Evolutionary conservation across 2,329 filamentous ascomycete species (phyloP).

Genomic region (Dothideomycetes sp.): DNA sequence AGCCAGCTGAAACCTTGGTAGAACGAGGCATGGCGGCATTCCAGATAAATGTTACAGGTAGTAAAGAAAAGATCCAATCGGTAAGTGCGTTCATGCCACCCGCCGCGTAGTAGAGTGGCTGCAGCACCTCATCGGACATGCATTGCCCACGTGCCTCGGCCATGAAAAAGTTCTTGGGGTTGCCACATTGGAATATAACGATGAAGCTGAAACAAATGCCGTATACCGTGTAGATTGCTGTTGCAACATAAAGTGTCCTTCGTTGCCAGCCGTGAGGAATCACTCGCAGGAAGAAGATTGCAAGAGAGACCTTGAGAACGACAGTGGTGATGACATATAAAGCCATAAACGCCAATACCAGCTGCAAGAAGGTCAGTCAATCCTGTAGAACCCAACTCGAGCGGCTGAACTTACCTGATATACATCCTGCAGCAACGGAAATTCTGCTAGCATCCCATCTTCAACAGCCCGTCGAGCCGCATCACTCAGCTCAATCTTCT

Average conservation of each 20-base stretch:
- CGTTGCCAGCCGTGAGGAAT: conserved; percentile 26
- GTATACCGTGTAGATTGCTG: conserved; percentile 31
- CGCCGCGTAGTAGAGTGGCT: conserved; percentile 20
- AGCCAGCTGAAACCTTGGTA: conserved; percentile 34
- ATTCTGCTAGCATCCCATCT: neutral
- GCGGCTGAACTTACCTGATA: conserved; percentile 36
- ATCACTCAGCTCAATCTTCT: conserved; percentile 3
- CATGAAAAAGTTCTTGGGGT: conserved; percentile 19
- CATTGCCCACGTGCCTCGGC: conserved; percentile 18
- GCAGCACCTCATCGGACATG: conserved; percentile 16
- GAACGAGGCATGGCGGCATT: conserved; percentile 24
- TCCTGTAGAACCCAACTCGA: conserved; percentile 36
- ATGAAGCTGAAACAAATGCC: conserved; percentile 42
- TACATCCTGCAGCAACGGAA: conserved; percentile 33
- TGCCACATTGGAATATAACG: conserved; percentile 33
- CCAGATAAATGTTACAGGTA: conserved; percentile 23
- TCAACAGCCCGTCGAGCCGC: neutral
- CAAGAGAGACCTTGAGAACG: conserved; percentile 33
- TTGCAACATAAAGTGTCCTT: conserved; percentile 16
- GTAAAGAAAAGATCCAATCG: conserved; percentile 28
- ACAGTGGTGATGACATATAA: conserved; percentile 36
- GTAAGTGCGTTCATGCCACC: conserved; percentile 30
- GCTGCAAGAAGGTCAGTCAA: conserved; percentile 41
- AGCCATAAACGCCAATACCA: conserved; percentile 34
- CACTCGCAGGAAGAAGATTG: conserved; percentile 33